Evolutionary conservation across 2,329 filamentous ascomycete species (phyloP).

Genomic region (Paecilomyces sp.): DNA sequence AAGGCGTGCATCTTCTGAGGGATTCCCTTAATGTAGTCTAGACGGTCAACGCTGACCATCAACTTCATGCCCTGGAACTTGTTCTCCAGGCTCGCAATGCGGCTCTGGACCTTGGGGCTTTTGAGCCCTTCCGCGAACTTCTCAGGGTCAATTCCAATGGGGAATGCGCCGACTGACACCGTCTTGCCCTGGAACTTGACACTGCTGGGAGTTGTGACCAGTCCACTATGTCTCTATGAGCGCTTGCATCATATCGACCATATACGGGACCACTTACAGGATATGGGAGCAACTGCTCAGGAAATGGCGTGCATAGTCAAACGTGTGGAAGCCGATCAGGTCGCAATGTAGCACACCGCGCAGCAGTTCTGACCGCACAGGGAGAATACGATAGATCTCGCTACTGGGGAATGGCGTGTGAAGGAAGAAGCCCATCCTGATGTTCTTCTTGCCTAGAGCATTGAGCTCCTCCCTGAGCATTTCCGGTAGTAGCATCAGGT

Average conservation of each 20-base stretch:
- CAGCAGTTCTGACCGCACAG: constrained; percentile 82
- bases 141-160: constrained; percentile 95
- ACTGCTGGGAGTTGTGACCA: constrained; percentile 77
- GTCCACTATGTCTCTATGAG: constrained; percentile 25
- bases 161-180: constrained; percentile 88
- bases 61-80: constrained; percentile 96
- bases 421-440: constrained; percentile 97
- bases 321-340: constrained; percentile 95
- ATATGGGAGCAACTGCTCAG: constrained; percentile 94
- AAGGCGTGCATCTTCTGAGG: constrained; percentile 95
- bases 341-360: constrained; percentile 87
- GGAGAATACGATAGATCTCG: constrained; percentile 93
- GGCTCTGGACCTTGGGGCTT: constrained; percentile 77
- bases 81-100: constrained; percentile 73
- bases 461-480: constrained; percentile 91
- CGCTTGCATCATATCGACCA: background rate
- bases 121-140: constrained; percentile 88
- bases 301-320: constrained; percentile 98
- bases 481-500: constrained; percentile 90
- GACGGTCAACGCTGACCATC: constrained; percentile 90
- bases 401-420: constrained; percentile 96
- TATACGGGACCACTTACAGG: constrained; percentile 49
- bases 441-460: constrained; percentile 65
- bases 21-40: constrained; percentile 98
- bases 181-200: constrained; percentile 86